Evolutionary conservation across 1,139 yeast species (phyloP), one percentile per base, ranked within the genome.

Genomic region (Kodamaea arcana): DNA sequence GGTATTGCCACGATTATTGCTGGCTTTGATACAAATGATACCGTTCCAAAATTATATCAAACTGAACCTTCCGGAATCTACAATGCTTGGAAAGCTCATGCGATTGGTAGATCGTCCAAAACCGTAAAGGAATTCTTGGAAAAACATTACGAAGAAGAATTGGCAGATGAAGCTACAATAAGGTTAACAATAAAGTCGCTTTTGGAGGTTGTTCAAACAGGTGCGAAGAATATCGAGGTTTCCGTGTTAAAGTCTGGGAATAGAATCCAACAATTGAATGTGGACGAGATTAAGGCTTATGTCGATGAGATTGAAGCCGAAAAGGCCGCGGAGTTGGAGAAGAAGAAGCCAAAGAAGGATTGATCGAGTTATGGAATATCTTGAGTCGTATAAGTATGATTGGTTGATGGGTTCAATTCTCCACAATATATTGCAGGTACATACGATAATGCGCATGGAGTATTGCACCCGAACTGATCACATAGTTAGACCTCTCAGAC

Each of bases 71-170:
- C 95, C 30, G 99, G 99, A 20, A 94, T 92, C 46, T 92, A 83
- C 58, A 87, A 94, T 37, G 95, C 97, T n/a, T 92, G 98, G 98
- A 87, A 90, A 60, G 97, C 98, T 15, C 94, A 87, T 58, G 90
- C 98, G 16, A 92, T 94, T 56, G 99, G 99, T 38, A 80, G 96
- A 56, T 85, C 94, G 41, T 78, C 94, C 43, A 92, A 92, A 61
- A 92, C 97, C 1, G 97, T 94, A 23, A 81, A 95, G 49, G 98
- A 94, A 60, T 85, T 90, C 51, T 74, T 92, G 60, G 99, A 94
- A 60, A 90, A 88, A 65, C 85, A 87, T 53, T 90, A 85, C 63
- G 75, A 74, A 50, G 88, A 82, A 38, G 87, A 75, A 15, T 60
- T 82, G 63, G 69, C 72, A 41, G 88, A 81, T 48, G 83, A 83